Percentiles rank a stretch among this genome's conserved stretches.
Evolutionary conservation across 2,329 filamentous ascomycete genomes (phyloP).

Genomic region (Hymenoscyphus fructigenus): DNA sequence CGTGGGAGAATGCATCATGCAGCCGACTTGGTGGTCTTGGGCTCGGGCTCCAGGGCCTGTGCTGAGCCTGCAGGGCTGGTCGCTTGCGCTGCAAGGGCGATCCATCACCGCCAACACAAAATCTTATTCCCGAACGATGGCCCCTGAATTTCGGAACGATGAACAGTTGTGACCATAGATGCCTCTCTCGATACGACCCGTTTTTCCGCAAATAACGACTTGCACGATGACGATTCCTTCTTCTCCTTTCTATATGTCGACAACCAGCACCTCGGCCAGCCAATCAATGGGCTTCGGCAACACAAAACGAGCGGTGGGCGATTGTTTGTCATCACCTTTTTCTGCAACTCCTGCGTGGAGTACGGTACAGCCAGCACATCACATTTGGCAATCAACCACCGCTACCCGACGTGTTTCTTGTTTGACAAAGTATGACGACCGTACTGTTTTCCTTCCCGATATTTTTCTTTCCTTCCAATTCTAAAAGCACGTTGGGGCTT

Average conservation of each 20-base stretch:
- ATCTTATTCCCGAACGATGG: not conserved
- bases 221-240: constrained; percentile 7
- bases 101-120: not conserved
- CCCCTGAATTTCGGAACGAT: constrained; percentile 4
- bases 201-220: not conserved
- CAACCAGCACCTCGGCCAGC: not conserved
- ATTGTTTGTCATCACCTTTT: constrained; percentile 2
- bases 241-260: constrained; percentile 4
- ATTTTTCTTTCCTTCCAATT: not conserved
- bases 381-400: not conserved
- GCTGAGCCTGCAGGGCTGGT: constrained; percentile 2
- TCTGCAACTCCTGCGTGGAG: not conserved
- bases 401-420: constrained; percentile 5
- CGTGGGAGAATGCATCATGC: constrained; percentile 9
- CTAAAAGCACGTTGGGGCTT: not conserved
- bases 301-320: constrained; percentile 2
- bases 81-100: constrained; percentile 13
- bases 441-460: not conserved
- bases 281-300: not conserved
- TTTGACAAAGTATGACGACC: constrained; percentile 4
- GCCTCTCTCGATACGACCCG: not conserved
- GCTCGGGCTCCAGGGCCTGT: not conserved
- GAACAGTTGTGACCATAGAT: not conserved
- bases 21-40: not conserved
- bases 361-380: constrained; percentile 3